These are phyloP conservation scores for Geranium incanum DNA, from an alignment of 441 rosid species.

Conservation along the genomic window DNA sequence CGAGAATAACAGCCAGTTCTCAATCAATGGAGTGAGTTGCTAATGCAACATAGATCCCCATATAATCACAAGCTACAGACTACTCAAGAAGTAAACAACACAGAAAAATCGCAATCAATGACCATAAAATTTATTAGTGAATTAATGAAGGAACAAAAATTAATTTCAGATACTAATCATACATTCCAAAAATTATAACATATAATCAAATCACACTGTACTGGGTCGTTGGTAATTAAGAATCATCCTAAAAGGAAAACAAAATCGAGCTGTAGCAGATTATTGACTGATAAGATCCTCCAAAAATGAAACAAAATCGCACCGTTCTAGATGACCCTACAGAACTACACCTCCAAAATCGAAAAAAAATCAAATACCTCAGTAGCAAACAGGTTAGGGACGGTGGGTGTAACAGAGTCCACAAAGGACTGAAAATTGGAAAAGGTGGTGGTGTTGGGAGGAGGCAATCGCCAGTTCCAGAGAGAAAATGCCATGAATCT, in stretches of 20 bases:
- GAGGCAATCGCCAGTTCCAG: constrained; percentile 7
- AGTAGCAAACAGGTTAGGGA: neutral
- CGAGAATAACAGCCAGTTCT: neutral
- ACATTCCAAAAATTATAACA: neutral
- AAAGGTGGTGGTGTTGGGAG: constrained; percentile 6
- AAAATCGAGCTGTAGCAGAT: neutral
- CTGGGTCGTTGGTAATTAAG: neutral
- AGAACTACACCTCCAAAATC: neutral
- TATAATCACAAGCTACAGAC: neutral
- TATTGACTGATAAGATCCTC: neutral
- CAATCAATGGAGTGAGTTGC: neutral
- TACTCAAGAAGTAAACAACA: neutral
- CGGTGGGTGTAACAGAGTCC: neutral
- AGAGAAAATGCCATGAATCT: neutral
- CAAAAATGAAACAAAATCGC: neutral
- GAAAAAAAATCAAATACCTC: constrained; percentile 3
- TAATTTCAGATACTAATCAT: neutral
- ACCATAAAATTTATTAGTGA: neutral
- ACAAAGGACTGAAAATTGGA: constrained; percentile 1
- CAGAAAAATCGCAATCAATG: constrained; percentile 1
- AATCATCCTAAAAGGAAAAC: neutral
- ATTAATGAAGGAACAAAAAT: neutral
- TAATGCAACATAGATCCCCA: neutral
- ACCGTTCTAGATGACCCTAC: neutral
- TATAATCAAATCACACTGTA: neutral